Base-by-base conservation (phyloP, 2,329 filamentous ascomycete genomes). In the Orbilia oligospora region DNA sequence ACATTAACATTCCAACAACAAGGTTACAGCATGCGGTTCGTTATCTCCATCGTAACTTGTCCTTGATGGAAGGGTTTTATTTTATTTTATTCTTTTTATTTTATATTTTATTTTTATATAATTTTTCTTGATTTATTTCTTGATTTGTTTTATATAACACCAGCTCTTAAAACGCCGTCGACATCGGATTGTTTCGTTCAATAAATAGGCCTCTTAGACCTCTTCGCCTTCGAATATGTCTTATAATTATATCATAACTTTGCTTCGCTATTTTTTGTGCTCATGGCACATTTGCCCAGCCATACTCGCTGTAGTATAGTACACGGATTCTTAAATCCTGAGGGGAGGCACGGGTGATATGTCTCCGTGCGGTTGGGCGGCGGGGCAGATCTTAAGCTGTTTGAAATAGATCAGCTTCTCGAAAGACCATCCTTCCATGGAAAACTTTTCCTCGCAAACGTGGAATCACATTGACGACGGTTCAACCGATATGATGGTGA, bases 1-100 rank as follows among this genome's bases (percentile, higher is more conserved):
- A 70, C 66, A 61, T 70, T 76, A 76, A 70, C 66, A 61, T 70
- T 76, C 72, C 71, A 75, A 75, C 71, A 75, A 68, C 53, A 64
- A 58, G 69, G 51, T 64, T 53, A 22, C 33, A 56, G 44, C 48
- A 20, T 53, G 58, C 36, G 58, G 24, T 66, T 44, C 51, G 48
- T 69, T 69, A 69, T 69, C 66, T 58, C 49, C 56, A 61, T 36
- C 24, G 38, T 58, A 48, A 51, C 36, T 70, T 69, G 24, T 70
- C 51, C 49, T 48, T 22, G 22, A 2, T 65, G 58, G 48, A 49
- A 72, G 61, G 5, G 18, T 58, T 58, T 58, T 46, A n/a, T n/a
- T n/a, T n/a, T n/a, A n/a, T n/a, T n/a, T n/a, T n/a, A n/a, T n/a
- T n/a, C n/a, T n/a, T n/a, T n/a, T n/a, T n/a, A n/a, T n/a, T n/a